Evolutionary conservation across 345 rosid genomes (phyloP), one percentile per base, ranked within the genome.

Genomic region (Jatropha curcas): DNA sequence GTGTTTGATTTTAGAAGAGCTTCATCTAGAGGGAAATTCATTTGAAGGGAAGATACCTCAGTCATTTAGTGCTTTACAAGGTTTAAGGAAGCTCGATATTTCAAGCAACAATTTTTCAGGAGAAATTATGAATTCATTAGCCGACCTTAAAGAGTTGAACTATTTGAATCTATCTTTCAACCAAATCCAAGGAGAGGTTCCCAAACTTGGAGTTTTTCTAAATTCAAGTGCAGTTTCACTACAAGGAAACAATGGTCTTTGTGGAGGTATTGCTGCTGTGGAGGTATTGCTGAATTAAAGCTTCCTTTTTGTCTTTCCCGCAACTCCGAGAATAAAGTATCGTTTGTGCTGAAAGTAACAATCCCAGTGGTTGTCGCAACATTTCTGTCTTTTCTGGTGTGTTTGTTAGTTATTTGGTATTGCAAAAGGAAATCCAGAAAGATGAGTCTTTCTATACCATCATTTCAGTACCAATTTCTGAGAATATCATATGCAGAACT

Each of bases 401-500:
- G 33, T 28, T 27, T 5, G 2, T 4, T 58, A 28, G 28, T 28
- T 58, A 27, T 13, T 9, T 58, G 20, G 61, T 4, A 4, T 28
- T 0, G 2, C 0, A 58, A 28, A 58, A 58, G 35, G 3, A 58
- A 11, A 0, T 28, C 34, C 5, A 25, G 6, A 56, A 25, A 56
- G n/a, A 58, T 27, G 66, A 39, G 39, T 9, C 10, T 27, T 46
- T 71, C 58, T 0, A 8, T 8, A 0, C 22, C 46, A 31, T 43
- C 75, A 2, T 25, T 33, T 28, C 5, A 31, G 6, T 6, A 19
- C 52, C 35, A 57, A 7, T 35, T 50, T 13, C 52, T 6, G 62
- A 78, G 65, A 30, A 61, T 80, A 24, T 74, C 86, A 1, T 83
- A 80, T 43, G 71, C 53, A 11, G 72, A 63, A 46, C 81, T 83